A percentile compares a stretch with the other conserved stretches of the same genome.
phyloP scores from a whole-genome alignment of 257 asterid genomes.

The Przewalskia tangutica region DNA sequence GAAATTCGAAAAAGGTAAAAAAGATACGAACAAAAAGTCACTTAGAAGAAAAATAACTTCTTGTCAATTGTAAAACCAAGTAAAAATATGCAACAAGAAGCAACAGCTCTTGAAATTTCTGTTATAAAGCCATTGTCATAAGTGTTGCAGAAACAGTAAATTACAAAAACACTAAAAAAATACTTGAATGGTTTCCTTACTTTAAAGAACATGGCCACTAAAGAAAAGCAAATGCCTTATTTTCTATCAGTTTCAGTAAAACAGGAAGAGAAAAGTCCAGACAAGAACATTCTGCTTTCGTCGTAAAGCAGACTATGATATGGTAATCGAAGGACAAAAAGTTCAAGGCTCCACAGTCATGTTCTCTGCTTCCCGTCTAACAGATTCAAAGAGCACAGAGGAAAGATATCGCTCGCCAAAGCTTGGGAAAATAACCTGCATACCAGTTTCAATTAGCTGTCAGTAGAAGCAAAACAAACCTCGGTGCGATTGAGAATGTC shows the following conservation, averaged over 20 bases:
- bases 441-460: neutral
- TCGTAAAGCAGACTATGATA: neutral
- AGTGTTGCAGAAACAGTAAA: neutral
- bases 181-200: neutral
- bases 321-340: neutral
- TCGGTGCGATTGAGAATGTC: neutral
- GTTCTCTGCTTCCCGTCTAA: slow-evolving; percentile 68
- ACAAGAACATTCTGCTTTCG: neutral
- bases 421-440: slow-evolving; percentile 79
- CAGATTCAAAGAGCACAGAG: slow-evolving; percentile 68
- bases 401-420: slow-evolving; percentile 91
- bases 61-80: neutral
- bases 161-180: neutral
- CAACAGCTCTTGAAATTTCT: neutral
- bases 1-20: too few species aligned
- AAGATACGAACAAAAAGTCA: neutral
- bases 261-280: neutral
- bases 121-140: neutral
- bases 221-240: neutral
- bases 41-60: neutral
- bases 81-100: neutral
- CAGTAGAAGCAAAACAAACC: neutral
- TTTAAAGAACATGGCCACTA: neutral
- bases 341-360: slow-evolving; percentile 59
- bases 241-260: neutral